Evolutionary conservation across 768 basidiomycete species (phyloP), one percentile per base, ranked within the genome.

Genomic region (Guyanaporus albipodus): DNA sequence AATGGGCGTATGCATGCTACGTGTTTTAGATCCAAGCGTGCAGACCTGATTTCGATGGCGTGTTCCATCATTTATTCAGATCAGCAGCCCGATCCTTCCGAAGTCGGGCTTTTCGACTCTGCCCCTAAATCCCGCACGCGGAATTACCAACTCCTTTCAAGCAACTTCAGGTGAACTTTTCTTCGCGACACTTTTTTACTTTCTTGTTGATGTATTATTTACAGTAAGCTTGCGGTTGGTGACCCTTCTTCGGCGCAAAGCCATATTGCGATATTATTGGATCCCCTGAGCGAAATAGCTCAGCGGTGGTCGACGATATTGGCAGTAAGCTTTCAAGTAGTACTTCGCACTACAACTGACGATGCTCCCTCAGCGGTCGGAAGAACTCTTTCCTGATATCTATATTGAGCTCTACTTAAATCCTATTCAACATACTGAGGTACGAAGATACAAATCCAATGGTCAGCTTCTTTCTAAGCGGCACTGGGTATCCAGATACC

Each of bases 241-340:
- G 75, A 91, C 52, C 74, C 78, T 17, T 60, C 73, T 2, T 81
- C 77, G 1, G 85, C 93, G 0, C 55, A 86, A 31, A 80, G 82
- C 56, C 82, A 83, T 42, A 67, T 96, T 32, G 80, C 77, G 3
- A 76, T 87, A 9, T 63, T 97, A 6, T 49, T 98, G 8, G 91
- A 98, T 61, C 94, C 95, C 0, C 61, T 96, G 23, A 91, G 86
- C 39, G 87, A 91, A 60, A 68, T 74, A 6, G 89, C 87, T 3
- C 93, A 97, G 62, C 84, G 83, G 54, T 96, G 91, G 86, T 80
- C 89, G 2, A 78, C 84, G 46, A 59, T 97, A 32, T 64, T 95
- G 21, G 73, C 84, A 67, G 91, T 92, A 49, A 49, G 73, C 40
- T 48, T 18, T 29, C 18, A 10, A n/a, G 12, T 18, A 5, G 14